Evolutionary conservation across 192 early-diverging fungal genomes (phyloP).

Genomic region (Paraglomus occultum): DNA sequence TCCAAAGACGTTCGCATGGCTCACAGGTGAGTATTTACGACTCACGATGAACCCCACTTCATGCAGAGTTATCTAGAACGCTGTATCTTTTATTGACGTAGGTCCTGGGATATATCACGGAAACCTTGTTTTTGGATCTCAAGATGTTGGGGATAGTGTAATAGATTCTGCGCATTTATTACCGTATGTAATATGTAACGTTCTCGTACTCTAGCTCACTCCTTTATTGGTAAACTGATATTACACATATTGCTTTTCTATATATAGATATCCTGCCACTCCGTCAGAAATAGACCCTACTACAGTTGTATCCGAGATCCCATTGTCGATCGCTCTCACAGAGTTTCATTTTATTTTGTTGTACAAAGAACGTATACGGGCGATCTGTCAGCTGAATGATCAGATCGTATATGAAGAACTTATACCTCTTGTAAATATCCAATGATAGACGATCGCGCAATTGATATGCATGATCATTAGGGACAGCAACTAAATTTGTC

Average conservation of each 20-base stretch:
- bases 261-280: conserved; percentile 50
- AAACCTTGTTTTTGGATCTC: conserved; percentile 71
- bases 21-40: conserved; percentile 57
- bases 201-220: background rate
- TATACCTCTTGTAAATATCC: conserved; percentile 61
- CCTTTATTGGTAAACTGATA: background rate
- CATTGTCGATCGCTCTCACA: conserved; percentile 77
- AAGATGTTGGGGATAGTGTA: conserved; percentile 73
- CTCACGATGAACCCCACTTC: background rate
- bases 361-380: conserved; percentile 73
- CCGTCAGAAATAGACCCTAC: conserved; percentile 39
- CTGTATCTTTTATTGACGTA: conserved; percentile 24
- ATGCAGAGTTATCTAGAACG: too few relatives aligned
- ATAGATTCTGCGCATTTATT: conserved; percentile 79
- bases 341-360: conserved; percentile 89
- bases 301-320: conserved; percentile 48
- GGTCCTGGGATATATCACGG: conserved; percentile 88
- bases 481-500: background rate
- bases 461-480: conserved; percentile 12
- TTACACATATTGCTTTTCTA: background rate
- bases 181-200: conserved; percentile 53
- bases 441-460: background rate
- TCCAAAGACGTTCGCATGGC: conserved; percentile 86
- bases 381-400: conserved; percentile 76
- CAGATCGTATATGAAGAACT: conserved; percentile 82